Percentiles rank a stretch among this genome's conserved stretches.
These are phyloP conservation scores for Botrytis deweyae DNA, from an alignment of 2,329 filamentous ascomycete species.

Conservation along the genomic window DNA sequence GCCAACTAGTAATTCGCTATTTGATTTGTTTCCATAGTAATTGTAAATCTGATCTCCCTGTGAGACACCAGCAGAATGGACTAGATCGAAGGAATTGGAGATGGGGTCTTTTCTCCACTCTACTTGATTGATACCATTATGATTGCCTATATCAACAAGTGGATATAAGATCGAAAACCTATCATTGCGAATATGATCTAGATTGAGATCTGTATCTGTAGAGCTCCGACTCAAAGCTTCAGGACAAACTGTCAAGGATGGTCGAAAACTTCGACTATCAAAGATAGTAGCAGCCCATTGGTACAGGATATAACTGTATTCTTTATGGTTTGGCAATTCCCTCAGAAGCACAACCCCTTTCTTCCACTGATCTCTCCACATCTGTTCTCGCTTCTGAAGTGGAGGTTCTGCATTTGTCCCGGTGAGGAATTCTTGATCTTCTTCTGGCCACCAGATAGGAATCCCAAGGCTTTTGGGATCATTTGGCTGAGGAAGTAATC, in stretches of 20 bases:
- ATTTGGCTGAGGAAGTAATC: constrained; percentile 61
- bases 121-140: constrained; percentile 59
- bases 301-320: constrained; percentile 48
- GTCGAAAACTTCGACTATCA: constrained; percentile 63
- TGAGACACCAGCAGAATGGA: constrained; percentile 45
- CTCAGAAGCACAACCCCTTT: constrained; percentile 29
- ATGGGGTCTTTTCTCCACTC: constrained; percentile 55
- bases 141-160: constrained; percentile 70
- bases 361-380: constrained; percentile 35
- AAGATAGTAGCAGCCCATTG: constrained; percentile 66
- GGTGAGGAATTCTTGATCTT: constrained; percentile 55
- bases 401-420: constrained; percentile 38
- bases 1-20: constrained; percentile 65
- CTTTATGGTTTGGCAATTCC: constrained; percentile 22
- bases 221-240: constrained; percentile 15
- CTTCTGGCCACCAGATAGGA: constrained; percentile 62
- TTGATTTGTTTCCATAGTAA: constrained; percentile 75
- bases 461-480: constrained; percentile 52
- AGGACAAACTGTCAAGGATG: constrained; percentile 50
- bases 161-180: constrained; percentile 62
- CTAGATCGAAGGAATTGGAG: constrained; percentile 45
- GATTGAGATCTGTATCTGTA: constrained; percentile 8
- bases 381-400: constrained; percentile 28
- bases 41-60: constrained; percentile 60
- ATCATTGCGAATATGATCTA: constrained; percentile 31